A percentile compares a stretch with the other conserved stretches of the same genome.
phyloP scores from a whole-genome alignment of 139 green algal species.

The Chlorella ohadii region DNA sequence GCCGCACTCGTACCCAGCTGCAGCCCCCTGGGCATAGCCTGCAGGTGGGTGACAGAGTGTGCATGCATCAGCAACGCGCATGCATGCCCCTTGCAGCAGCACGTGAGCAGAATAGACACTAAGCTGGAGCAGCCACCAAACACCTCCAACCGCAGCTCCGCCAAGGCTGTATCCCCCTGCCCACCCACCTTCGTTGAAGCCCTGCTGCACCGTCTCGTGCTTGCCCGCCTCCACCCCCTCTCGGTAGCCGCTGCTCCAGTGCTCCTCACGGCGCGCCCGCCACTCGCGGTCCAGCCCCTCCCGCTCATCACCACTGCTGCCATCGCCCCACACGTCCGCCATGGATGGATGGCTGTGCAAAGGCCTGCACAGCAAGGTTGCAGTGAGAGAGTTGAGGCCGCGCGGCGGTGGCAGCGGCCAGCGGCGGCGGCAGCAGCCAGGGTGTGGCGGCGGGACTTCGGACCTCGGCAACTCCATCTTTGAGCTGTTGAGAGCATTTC shows the following conservation, averaged over 20 bases:
- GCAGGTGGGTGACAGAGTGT: background rate
- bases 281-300: conserved; percentile 45
- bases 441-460: too few relatives aligned
- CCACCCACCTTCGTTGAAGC: conserved; percentile 40
- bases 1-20: conserved; percentile 40
- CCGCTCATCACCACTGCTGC: background rate
- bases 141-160: too few relatives aligned
- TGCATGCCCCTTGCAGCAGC: too few relatives aligned
- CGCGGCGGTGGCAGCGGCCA: background rate
- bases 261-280: conserved; percentile 30
- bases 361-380: too few relatives aligned
- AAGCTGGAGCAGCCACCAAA: background rate
- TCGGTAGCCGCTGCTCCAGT: conserved; percentile 33
- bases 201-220: conserved; percentile 44
- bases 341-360: background rate
- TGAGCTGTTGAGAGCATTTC: too few relatives aligned
- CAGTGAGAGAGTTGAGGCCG: background rate
- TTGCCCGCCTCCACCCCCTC: conserved; percentile 51
- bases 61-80: background rate
- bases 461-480: too few relatives aligned
- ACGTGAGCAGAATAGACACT: background rate
- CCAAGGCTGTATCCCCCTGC: background rate
- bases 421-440: background rate
- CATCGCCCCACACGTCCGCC: conserved; percentile 38
- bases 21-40: conserved; percentile 37